These are phyloP conservation scores for Nakazawaea anatomiae DNA, from an alignment of 805 yeast species.

Conservation along the genomic window DNA sequence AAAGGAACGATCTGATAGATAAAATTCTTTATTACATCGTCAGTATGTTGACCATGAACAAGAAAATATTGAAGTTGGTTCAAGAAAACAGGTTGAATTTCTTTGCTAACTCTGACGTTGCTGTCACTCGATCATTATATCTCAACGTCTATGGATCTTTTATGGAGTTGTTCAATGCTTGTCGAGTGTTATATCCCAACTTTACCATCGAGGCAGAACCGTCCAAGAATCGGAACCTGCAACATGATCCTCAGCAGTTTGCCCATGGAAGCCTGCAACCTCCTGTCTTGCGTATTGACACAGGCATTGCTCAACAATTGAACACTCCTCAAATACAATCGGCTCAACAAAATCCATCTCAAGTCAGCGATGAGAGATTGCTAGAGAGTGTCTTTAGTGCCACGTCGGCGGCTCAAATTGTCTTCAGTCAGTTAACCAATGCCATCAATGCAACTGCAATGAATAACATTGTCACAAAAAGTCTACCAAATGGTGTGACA, in stretches of 20 bases:
- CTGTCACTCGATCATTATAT: slow-evolving; percentile 59
- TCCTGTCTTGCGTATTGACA: slow-evolving; percentile 12
- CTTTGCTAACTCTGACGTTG: slow-evolving; percentile 53
- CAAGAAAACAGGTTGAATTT: slow-evolving; percentile 42
- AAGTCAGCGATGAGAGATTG: slow-evolving; percentile 47
- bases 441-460: slow-evolving; percentile 63
- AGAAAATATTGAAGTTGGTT: slow-evolving; percentile 41
- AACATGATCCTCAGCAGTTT: background rate
- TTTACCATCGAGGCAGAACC: background rate
- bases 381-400: slow-evolving; percentile 61
- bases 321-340: background rate
- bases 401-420: slow-evolving; percentile 66
- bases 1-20: slow-evolving; percentile 19
- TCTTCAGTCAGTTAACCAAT: slow-evolving; percentile 64
- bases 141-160: slow-evolving; percentile 57
- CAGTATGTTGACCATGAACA: slow-evolving; percentile 39
- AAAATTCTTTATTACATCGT: slow-evolving; percentile 26
- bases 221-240: background rate
- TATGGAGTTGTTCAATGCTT: slow-evolving; percentile 64
- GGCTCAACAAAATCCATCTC: slow-evolving; percentile 6
- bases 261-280: background rate
- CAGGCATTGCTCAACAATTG: slow-evolving; percentile 6
- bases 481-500: background rate
- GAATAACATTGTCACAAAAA: slow-evolving; percentile 40
- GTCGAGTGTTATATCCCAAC: slow-evolving; percentile 34